phyloP scores from a whole-genome alignment of 139 green algal genomes.

The Nannochloris sp. region DNA sequence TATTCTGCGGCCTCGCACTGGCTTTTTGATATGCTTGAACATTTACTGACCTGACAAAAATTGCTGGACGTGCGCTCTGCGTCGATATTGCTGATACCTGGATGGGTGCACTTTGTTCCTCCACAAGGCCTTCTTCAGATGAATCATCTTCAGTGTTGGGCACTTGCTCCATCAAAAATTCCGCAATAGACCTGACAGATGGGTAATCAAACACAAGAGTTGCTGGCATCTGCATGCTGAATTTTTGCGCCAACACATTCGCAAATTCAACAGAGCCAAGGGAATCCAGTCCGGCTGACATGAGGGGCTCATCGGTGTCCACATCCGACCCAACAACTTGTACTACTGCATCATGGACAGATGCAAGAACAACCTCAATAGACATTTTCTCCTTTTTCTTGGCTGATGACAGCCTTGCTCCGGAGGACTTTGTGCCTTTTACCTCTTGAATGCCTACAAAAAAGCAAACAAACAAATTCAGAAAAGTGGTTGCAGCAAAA shows the following conservation, averaged over 20 bases:
- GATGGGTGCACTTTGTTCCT: no score
- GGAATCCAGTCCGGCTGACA: slow-evolving; percentile 54
- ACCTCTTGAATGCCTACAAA: neutral
- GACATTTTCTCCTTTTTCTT: slow-evolving; percentile 15
- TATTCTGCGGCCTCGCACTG: neutral
- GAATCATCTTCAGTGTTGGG: slow-evolving; percentile 4
- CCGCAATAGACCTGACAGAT: slow-evolving; percentile 17
- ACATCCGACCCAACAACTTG: slow-evolving; percentile 25
- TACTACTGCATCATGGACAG: slow-evolving; percentile 13
- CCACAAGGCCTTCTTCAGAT: neutral
- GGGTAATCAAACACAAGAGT: slow-evolving; percentile 71
- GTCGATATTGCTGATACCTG: no score
- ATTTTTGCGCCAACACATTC: slow-evolving; percentile 51
- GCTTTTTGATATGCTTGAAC: neutral
- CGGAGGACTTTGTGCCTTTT: neutral
- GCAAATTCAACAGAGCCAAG: slow-evolving; percentile 41
- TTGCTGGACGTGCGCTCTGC: no score
- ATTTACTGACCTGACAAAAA: neutral
- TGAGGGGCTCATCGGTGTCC: slow-evolving; percentile 40
- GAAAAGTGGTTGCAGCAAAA: neutral
- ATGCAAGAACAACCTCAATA: neutral
- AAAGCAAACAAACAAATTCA: neutral
- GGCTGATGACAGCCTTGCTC: neutral
- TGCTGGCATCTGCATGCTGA: slow-evolving; percentile 41
- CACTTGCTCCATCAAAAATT: slow-evolving; percentile 16